Conservation (phyloP, 2,329 filamentous ascomycete species). For the Tolypocladium guangdongense region DNA sequence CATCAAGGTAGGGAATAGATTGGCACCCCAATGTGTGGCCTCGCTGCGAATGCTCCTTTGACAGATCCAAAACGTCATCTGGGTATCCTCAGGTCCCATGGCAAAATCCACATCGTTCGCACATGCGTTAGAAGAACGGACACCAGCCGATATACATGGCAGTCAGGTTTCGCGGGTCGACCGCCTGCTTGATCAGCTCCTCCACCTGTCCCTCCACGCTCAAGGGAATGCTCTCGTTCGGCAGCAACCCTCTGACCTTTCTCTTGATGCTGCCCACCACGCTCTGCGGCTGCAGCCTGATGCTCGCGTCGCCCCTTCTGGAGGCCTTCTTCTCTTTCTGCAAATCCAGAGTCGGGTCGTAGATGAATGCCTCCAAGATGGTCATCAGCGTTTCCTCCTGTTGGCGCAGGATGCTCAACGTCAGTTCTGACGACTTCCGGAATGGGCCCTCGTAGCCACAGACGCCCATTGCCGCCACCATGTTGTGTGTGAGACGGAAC, state of each 20-base stretch:
- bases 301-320: constrained; percentile 25
- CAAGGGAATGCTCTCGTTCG: constrained; percentile 81
- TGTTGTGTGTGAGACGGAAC: constrained; percentile 96
- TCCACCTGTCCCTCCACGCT: constrained; percentile 97
- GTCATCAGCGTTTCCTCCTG: constrained; percentile 97
- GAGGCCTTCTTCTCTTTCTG: constrained; percentile 51
- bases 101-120: not conserved
- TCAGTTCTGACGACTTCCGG: constrained; percentile 80
- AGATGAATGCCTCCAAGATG: constrained; percentile 90
- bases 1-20: no score
- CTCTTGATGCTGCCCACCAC: constrained; percentile 82
- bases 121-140: constrained; percentile 36
- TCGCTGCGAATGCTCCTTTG: not conserved
- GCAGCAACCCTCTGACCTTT: constrained; percentile 76
- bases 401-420: constrained; percentile 70
- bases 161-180: constrained; percentile 66
- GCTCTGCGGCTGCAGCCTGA: constrained; percentile 49
- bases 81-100: no score
- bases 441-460: constrained; percentile 93
- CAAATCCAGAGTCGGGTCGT: constrained; percentile 92
- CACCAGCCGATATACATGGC: constrained; percentile 97
- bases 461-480: constrained; percentile 94
- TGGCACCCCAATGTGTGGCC: no score
- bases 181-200: constrained; percentile 80
- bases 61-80: not conserved